These are phyloP conservation scores for Neopestalotiopsis sp. DNA, from an alignment of 2,329 filamentous ascomycete genomes.

Conservation along the genomic window DNA sequence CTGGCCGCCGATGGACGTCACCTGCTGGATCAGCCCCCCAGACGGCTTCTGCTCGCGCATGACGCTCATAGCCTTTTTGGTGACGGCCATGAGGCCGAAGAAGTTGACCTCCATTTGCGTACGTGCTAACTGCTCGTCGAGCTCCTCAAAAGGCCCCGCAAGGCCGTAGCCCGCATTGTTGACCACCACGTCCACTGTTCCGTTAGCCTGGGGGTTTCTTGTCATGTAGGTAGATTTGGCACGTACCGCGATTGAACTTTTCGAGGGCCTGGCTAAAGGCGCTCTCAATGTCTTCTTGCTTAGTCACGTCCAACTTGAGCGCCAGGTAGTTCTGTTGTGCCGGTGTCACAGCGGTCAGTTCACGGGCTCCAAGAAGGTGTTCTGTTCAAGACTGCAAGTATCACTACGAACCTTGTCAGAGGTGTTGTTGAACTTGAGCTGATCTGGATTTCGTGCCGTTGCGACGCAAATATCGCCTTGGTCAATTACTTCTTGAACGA, in stretches of 20 bases:
- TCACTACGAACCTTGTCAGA: constrained; percentile 1
- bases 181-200: constrained; percentile 36
- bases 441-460: constrained; percentile 38
- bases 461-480: constrained; percentile 47
- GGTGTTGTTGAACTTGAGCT: constrained; percentile 14
- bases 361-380: background rate
- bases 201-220: too few species aligned
- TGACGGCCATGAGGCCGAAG: constrained; percentile 46
- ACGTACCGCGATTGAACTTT: constrained; percentile 37
- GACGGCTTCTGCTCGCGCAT: constrained; percentile 41
- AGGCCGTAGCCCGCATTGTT: constrained; percentile 40
- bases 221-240: too few species aligned
- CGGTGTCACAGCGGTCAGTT: background rate
- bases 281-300: constrained; percentile 37
- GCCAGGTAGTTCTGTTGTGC: constrained; percentile 22
- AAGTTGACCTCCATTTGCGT: constrained; percentile 49
- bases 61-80: constrained; percentile 41
- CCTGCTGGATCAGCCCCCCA: constrained; percentile 13
- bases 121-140: constrained; percentile 21
- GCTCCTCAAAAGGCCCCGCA: constrained; percentile 35
- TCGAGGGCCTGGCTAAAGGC: constrained; percentile 40
- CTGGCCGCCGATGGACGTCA: constrained; percentile 15
- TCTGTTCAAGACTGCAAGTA: background rate
- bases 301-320: constrained; percentile 52
- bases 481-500: constrained; percentile 44